Percentiles rank a stretch among this genome's conserved stretches.
phyloP scores from a whole-genome alignment of 2,329 filamentous ascomycete genomes.

The Erysiphe neolycopersici region DNA sequence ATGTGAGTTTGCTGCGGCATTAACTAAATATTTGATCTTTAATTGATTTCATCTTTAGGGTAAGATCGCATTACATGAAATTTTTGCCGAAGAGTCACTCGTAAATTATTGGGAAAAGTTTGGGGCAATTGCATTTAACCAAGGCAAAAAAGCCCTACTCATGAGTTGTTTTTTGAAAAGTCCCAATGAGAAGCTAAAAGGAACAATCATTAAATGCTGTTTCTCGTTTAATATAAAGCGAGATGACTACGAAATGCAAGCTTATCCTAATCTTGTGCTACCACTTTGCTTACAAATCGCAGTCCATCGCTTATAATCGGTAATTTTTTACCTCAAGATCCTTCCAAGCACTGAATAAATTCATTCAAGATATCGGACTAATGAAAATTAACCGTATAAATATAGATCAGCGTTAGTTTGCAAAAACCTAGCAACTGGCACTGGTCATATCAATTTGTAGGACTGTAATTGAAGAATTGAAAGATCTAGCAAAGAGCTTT shows the following conservation, averaged over 20 bases:
- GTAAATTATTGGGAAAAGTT: conserved; percentile 99
- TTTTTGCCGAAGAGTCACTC: conserved; percentile 79
- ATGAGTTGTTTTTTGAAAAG: conserved; percentile 82
- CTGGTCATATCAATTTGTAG: too few species aligned
- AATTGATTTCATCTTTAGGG: conserved; percentile 27
- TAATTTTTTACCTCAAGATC: conserved; percentile 79
- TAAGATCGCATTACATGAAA: conserved; percentile 83
- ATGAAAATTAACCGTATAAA: too few species aligned
- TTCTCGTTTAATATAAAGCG: conserved; percentile 93
- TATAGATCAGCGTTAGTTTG: too few species aligned
- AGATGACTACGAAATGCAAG: conserved; percentile 91
- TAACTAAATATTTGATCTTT: not conserved
- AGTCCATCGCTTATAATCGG: conserved; percentile 88
- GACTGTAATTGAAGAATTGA: too few species aligned
- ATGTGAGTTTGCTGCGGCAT: conserved; percentile 31
- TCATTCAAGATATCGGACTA: not conserved
- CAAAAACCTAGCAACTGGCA: too few species aligned
- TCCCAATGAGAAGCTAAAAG: conserved; percentile 39
- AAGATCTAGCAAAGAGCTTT: too few species aligned
- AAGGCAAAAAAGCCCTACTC: conserved; percentile 75
- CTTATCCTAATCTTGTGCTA: conserved; percentile 1
- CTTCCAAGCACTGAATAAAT: conserved; percentile 17
- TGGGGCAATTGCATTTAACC: conserved; percentile 88
- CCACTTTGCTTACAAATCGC: conserved; percentile 1
- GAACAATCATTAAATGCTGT: conserved; percentile 65